Percentiles rank a stretch among this genome's conserved stretches.
phyloP scores from a whole-genome alignment of 2,329 filamentous ascomycete species.

The Phialocephala subalpina region DNA sequence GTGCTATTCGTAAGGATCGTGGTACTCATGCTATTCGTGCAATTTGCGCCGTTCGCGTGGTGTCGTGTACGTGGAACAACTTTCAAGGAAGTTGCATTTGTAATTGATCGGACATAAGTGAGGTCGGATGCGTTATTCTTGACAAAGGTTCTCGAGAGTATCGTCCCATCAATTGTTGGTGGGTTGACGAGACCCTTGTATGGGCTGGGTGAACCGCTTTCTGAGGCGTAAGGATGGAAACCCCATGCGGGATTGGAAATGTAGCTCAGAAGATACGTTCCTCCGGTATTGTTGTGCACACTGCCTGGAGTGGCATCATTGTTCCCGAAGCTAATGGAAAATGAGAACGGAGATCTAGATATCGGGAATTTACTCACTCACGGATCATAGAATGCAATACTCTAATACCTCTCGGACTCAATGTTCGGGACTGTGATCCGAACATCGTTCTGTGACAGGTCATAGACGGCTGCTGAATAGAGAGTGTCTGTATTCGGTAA shows the following conservation, averaged over 20 bases:
- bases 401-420: constrained; percentile 21
- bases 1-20: not conserved
- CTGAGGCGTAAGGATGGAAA: not conserved
- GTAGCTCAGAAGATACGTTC: constrained; percentile 16
- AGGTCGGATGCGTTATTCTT: constrained; percentile 18
- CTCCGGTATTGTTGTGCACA: constrained; percentile 11
- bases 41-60: not conserved
- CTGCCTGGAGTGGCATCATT: constrained; percentile 10
- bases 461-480: constrained; percentile 21
- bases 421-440: constrained; percentile 18
- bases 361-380: not conserved
- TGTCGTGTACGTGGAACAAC: not conserved
- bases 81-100: not conserved
- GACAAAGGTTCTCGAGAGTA: constrained; percentile 14
- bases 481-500: constrained; percentile 26
- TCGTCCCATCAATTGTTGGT: constrained; percentile 16
- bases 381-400: constrained; percentile 15
- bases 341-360: not conserved
- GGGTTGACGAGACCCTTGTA: constrained; percentile 22
- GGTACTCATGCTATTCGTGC: too few relatives aligned
- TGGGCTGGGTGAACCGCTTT: not conserved
- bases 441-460: constrained; percentile 19
- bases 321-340: constrained; percentile 15
- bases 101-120: constrained; percentile 6
- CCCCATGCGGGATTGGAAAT: not conserved